These are phyloP conservation scores for Ceratocystis smalleyi DNA, from an alignment of 2,329 filamentous ascomycete genomes.

Conservation along the genomic window DNA sequence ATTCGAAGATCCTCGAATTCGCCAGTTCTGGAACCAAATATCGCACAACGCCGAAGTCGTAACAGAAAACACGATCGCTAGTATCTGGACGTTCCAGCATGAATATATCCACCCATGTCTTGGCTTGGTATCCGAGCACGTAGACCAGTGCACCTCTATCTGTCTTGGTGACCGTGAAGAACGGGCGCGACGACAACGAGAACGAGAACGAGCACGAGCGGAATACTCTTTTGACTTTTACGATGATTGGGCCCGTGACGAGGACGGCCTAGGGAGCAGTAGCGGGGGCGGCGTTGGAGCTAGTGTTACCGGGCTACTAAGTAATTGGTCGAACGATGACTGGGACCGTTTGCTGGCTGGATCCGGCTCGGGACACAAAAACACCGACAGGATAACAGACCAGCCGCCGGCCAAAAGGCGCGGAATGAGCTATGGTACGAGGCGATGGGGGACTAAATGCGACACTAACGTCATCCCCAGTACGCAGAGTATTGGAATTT, in stretches of 20 bases:
- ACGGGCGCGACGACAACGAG: constrained; percentile 50
- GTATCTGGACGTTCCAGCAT: constrained; percentile 79
- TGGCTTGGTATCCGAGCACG: constrained; percentile 44
- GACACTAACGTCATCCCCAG: constrained; percentile 85
- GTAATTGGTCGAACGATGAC: constrained; percentile 65
- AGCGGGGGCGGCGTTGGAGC: constrained; percentile 21
- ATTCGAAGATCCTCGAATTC: constrained; percentile 70
- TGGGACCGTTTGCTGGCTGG: constrained; percentile 69
- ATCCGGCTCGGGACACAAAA: constrained; percentile 29
- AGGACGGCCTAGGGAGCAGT: constrained; percentile 31
- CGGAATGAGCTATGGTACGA: constrained; percentile 78
- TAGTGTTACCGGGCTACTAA: constrained; percentile 42
- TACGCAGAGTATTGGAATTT: constrained; percentile 70
- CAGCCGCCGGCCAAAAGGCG: constrained; percentile 57
- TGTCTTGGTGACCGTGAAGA: constrained; percentile 61
- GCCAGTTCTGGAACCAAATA: constrained; percentile 86
- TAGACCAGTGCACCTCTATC: constrained; percentile 57
- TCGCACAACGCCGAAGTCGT: constrained; percentile 79
- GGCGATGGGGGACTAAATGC: constrained; percentile 42
- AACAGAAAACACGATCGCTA: constrained; percentile 80
- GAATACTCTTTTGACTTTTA: constrained; percentile 94
- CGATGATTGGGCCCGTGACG: constrained; percentile 76
- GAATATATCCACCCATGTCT: constrained; percentile 74
- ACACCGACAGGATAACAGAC: constrained; percentile 27
- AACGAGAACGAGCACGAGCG: constrained; percentile 47